Evolutionary conservation across 805 yeast species (phyloP).

Genomic region (Sugiyamaella marilandica): DNA sequence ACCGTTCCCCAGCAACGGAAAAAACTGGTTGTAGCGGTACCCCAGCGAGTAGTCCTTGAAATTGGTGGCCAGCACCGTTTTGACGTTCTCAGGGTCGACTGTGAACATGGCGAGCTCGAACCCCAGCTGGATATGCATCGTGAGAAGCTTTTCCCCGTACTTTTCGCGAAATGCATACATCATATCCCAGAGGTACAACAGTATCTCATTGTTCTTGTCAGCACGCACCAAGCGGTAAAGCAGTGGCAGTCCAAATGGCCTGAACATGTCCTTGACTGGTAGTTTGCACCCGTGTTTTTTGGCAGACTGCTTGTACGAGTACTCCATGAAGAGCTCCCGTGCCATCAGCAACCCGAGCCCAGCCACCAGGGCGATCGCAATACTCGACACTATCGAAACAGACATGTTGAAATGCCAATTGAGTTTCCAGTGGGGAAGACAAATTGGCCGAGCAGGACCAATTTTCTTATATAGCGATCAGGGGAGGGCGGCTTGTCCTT

Average conservation of each 20-base stretch:
- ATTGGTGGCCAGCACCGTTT: slow-evolving; percentile 31
- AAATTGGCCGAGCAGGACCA: too few species aligned
- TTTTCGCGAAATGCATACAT: background rate
- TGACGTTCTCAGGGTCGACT: slow-evolving; percentile 33
- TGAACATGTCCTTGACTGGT: background rate
- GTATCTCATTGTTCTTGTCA: background rate
- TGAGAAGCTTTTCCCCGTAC: background rate
- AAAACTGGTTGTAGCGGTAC: slow-evolving; percentile 24
- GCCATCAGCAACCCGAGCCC: background rate
- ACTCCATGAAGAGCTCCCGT: background rate
- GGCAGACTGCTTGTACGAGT: background rate
- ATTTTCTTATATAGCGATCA: too few species aligned
- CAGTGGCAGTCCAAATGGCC: background rate
- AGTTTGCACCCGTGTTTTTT: background rate
- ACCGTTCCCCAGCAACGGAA: slow-evolving; percentile 33
- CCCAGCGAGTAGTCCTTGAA: slow-evolving; percentile 33
- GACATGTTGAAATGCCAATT: background rate
- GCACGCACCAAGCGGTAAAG: background rate
- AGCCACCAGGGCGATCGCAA: background rate
- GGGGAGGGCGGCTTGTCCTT: too few species aligned
- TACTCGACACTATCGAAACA: background rate
- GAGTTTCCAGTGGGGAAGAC: too few species aligned
- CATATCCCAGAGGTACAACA: background rate
- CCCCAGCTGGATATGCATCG: background rate
- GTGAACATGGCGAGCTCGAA: slow-evolving; percentile 18